Conservation (phyloP, 208 protist genomes). For the Wallacemonas sp. region DNA sequence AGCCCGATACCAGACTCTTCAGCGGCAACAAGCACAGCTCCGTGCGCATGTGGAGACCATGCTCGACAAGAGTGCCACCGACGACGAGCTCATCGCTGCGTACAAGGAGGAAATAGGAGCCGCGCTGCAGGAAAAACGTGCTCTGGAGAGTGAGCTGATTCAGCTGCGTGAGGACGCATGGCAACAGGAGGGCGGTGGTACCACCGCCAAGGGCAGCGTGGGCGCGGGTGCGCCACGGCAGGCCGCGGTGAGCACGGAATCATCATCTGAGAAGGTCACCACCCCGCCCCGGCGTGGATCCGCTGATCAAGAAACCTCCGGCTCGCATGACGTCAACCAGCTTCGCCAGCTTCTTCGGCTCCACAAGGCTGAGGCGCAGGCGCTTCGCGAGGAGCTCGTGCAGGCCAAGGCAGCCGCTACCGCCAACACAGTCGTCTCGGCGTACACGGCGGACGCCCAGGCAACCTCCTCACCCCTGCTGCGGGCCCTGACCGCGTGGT, state of each 20-base stretch:
- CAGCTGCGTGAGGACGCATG: background rate
- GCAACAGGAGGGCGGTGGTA: background rate
- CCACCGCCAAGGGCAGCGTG: too few species aligned
- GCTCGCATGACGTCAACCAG: background rate
- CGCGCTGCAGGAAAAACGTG: constrained; percentile 17
- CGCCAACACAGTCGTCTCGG: background rate
- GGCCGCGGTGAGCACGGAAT: too few species aligned
- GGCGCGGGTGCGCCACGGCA: too few species aligned
- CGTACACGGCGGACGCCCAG: too few species aligned
- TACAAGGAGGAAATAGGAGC: constrained; percentile 60
- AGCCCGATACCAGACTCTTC: constrained; percentile 54
- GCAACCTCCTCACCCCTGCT: background rate
- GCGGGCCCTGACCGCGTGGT: background rate
- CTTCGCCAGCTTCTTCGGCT: background rate
- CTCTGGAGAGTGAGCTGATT: constrained; percentile 1
- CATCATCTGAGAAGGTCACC: background rate
- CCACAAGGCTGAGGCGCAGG: background rate
- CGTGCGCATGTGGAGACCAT: constrained; percentile 51
- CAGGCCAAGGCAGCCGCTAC: background rate
- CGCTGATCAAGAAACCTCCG: background rate
- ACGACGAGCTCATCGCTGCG: constrained; percentile 67
- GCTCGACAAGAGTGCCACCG: constrained; percentile 63
- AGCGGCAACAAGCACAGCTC: constrained; percentile 59
- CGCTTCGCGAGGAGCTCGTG: background rate
- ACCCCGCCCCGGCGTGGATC: background rate